Evolutionary conservation across 257 asterid genomes (phyloP).

Genomic region (Euphrasia confusa): DNA sequence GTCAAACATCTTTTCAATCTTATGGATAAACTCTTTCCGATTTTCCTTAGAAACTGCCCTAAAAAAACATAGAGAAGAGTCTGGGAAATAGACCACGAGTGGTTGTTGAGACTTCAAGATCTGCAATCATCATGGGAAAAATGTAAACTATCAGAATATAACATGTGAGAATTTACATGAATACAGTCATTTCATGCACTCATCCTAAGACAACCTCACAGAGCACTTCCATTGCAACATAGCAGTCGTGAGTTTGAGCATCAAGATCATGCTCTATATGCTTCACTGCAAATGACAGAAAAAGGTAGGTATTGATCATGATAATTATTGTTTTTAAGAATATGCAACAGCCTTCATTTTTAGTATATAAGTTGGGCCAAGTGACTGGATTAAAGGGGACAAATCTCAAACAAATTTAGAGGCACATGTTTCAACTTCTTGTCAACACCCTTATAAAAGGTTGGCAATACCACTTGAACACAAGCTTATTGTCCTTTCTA

Average conservation of each 20-base stretch:
- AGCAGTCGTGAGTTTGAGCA: constrained; percentile 76
- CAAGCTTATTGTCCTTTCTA: too few relatives aligned
- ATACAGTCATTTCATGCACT: constrained; percentile 12
- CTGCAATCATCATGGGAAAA: constrained; percentile 39
- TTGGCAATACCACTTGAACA: too few relatives aligned
- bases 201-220: constrained; percentile 51
- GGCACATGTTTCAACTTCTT: too few relatives aligned
- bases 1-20: constrained; percentile 80
- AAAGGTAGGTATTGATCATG: constrained; percentile 20
- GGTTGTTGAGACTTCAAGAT: constrained; percentile 79
- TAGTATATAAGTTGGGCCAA: too few relatives aligned
- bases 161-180: constrained; percentile 2
- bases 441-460: too few relatives aligned
- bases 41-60: constrained; percentile 65
- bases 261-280: constrained; percentile 81
- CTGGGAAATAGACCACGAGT: constrained; percentile 77
- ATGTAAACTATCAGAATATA: constrained; percentile 3
- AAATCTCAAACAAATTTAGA: too few relatives aligned
- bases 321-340: neutral
- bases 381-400: too few relatives aligned
- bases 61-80: constrained; percentile 72
- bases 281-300: constrained; percentile 47
- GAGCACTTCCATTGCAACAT: constrained; percentile 83
- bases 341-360: too few relatives aligned
- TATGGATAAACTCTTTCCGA: constrained; percentile 58